Evolutionary conservation across 2,329 filamentous ascomycete genomes (phyloP).

Genomic region (Blumeria graminis): DNA sequence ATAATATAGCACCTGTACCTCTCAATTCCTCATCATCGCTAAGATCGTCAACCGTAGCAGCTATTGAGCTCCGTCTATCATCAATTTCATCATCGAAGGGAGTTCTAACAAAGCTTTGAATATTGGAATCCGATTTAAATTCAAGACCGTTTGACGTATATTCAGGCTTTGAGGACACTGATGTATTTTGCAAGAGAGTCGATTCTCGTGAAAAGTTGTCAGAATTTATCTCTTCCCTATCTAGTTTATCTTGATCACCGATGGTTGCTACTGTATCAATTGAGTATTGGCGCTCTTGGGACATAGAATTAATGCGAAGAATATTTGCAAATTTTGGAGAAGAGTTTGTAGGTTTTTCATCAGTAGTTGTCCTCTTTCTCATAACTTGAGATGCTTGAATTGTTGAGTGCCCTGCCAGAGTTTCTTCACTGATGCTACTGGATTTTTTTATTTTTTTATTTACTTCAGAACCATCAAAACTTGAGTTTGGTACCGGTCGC

Average conservation of each 20-base stretch:
- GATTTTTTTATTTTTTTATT: no score
- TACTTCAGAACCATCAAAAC: no score
- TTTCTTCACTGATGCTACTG: no score
- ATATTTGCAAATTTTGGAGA: no score
- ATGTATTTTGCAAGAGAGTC: constrained; percentile 11
- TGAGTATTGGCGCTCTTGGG: constrained; percentile 27
- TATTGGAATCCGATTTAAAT: constrained; percentile 8
- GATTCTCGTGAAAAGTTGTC: constrained; percentile 27
- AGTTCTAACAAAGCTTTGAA: constrained; percentile 23
- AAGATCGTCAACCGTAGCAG: constrained; percentile 31
- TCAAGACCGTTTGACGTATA: no score
- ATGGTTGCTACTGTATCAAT: constrained; percentile 47
- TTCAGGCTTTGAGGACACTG: constrained; percentile 5
- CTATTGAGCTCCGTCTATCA: constrained; percentile 25
- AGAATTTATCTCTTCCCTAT: constrained; percentile 26
- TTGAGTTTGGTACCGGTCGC: no score
- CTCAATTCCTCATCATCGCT: constrained; percentile 17
- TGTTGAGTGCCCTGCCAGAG: no score
- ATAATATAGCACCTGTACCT: constrained; percentile 8
- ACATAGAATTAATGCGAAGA: no score
- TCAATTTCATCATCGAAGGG: constrained; percentile 8
- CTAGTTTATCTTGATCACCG: constrained; percentile 31
- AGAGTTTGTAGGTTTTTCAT: no score
- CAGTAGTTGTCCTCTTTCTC: no score
- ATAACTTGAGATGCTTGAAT: no score